These are phyloP conservation scores for Amphirosellinia nigrospora DNA, from an alignment of 495 filamentous ascomycete species.

Conservation along the genomic window DNA sequence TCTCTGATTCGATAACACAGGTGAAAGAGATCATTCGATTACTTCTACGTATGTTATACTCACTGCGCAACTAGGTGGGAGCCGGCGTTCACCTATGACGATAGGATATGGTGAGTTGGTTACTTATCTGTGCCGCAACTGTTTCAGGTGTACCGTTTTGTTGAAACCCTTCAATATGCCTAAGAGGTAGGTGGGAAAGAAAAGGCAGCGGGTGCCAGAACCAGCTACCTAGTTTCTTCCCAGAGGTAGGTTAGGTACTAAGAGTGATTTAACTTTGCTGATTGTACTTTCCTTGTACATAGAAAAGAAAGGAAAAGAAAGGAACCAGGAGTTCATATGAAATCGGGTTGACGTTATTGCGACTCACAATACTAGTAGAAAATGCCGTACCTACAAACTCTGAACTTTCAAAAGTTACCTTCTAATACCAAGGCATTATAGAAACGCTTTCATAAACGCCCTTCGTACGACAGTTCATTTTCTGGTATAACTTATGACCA, in stretches of 20 bases:
- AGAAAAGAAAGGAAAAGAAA: too few species aligned
- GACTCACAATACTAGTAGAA: not conserved
- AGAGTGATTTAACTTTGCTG: too few species aligned
- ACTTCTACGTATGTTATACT: not conserved
- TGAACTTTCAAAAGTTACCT: too few species aligned
- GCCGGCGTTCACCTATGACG: not conserved
- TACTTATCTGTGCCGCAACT: not conserved
- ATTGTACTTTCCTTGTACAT: not conserved
- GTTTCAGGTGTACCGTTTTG: slow-evolving; percentile 11
- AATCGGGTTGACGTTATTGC: not conserved
- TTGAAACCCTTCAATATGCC: not conserved
- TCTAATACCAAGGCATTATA: not conserved
- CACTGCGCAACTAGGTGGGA: not conserved
- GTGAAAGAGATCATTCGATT: not conserved
- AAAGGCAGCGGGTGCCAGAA: too few species aligned
- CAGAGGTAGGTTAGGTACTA: too few species aligned
- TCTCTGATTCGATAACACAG: not conserved
- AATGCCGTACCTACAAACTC: too few species aligned
- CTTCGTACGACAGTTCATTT: not conserved
- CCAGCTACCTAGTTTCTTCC: too few species aligned
- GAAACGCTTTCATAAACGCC: not conserved
- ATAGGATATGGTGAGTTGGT: not conserved
- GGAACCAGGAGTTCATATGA: too few species aligned
- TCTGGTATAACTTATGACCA: too few species aligned
- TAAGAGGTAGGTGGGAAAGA: too few species aligned